Conservation (phyloP, 2,329 filamentous ascomycete genomes). For the Fusarium clavum region DNA sequence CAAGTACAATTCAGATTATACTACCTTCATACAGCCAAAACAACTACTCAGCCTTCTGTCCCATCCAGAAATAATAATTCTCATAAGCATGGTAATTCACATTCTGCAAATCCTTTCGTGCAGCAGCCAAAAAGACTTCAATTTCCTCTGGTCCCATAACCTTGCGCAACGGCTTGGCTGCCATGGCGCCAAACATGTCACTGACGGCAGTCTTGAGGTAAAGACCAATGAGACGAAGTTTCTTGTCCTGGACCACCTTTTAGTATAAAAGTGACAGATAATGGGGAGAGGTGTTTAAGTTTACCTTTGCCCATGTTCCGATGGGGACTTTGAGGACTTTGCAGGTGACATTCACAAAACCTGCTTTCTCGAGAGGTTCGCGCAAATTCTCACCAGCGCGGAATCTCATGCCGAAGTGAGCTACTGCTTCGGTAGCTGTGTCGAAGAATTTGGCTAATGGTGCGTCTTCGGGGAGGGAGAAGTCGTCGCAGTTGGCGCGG, state of each 20-base stretch:
- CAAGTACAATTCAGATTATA: too few species aligned
- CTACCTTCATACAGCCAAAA: too few species aligned
- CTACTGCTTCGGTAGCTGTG: slow-evolving; percentile 32
- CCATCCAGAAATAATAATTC: slow-evolving; percentile 46
- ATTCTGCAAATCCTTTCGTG: slow-evolving; percentile 32
- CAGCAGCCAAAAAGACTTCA: slow-evolving; percentile 29
- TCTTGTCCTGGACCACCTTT: slow-evolving; percentile 23
- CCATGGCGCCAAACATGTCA: slow-evolving; percentile 45
- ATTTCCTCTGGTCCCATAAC: slow-evolving; percentile 35
- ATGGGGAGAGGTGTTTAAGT: rapidly evolving
- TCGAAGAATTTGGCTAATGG: slow-evolving; percentile 47
- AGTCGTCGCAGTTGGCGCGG: slow-evolving; percentile 54
- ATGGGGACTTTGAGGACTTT: slow-evolving; percentile 40
- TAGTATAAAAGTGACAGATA: not conserved
- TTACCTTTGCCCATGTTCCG: slow-evolving; percentile 40
- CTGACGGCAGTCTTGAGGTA: slow-evolving; percentile 35
- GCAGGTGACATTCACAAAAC: slow-evolving; percentile 35
- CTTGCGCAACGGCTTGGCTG: slow-evolving; percentile 36
- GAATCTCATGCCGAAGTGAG: slow-evolving; percentile 52
- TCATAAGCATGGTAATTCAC: slow-evolving; percentile 35
- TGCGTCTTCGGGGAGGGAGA: slow-evolving; percentile 51
- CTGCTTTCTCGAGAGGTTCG: slow-evolving; percentile 25
- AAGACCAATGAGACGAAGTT: slow-evolving; percentile 30
- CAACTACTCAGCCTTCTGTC: slow-evolving; percentile 21
- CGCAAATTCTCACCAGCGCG: slow-evolving; percentile 32